These are phyloP conservation scores for Spergularia marina DNA, from an alignment of 148 eudicot species.

Conservation along the genomic window DNA sequence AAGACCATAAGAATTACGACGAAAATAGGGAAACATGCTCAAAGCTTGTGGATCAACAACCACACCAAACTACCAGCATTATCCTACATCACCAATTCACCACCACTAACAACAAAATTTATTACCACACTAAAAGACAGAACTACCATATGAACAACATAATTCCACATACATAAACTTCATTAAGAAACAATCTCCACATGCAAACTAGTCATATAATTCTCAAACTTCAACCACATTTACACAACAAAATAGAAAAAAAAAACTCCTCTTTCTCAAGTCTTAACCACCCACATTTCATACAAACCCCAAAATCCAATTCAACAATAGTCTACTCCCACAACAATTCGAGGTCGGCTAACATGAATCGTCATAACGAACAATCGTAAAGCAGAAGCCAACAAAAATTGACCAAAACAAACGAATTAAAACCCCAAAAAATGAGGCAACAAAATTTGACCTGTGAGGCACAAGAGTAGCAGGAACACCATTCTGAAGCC, in stretches of 20 bases:
- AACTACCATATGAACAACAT: not conserved
- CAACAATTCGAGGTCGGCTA: not conserved
- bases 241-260: not conserved
- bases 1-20: not conserved
- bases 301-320: slow-evolving; percentile 14
- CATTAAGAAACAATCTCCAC: not conserved
- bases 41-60: slow-evolving; percentile 2
- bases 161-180: not conserved
- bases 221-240: not conserved
- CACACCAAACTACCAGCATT: not conserved
- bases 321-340: not conserved
- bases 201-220: not conserved
- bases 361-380: not conserved
- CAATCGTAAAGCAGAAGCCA: not conserved
- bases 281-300: not conserved
- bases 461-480: slow-evolving; percentile 82
- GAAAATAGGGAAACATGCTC: not conserved
- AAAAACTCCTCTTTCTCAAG: not conserved
- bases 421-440: not conserved
- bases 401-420: not conserved
- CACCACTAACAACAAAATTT: not conserved
- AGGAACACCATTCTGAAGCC: slow-evolving; percentile 62
- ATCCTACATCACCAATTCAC: slow-evolving; percentile 5
- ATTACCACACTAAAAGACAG: too few species aligned
- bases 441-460: slow-evolving; percentile 26